Evolutionary conservation across 176 grass and related monocot species (phyloP), one percentile per base, ranked within the genome.

Genomic region (Leersia perrieri): DNA sequence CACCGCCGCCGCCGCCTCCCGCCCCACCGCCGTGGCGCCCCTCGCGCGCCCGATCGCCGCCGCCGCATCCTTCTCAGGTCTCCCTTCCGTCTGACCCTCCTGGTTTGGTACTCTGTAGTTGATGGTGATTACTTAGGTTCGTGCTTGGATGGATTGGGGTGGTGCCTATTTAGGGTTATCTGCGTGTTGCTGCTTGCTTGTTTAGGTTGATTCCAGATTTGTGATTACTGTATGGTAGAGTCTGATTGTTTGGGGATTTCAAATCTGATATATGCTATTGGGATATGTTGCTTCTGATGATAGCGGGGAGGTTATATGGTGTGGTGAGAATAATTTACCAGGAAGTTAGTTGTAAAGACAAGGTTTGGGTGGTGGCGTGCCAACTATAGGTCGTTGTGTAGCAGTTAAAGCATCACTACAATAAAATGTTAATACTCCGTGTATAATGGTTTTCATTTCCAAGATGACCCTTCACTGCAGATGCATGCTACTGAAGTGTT

Each of bases 11-110:
- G n/a, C 70, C 5, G 53, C 78, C 41, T 85, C 82, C 49, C 77
- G 69, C 2, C 60, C 82, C 65, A 4, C 65, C 22, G 28, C 63
- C 15, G 11, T 70, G 77, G 77, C 62, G 49, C 72, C 79, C 45
- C 83, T 85, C 57, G 47, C 75, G 64, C 90, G 72, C 34, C 55
- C 83, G 70, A 63, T 77, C 53, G 67, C 86, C 72, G 79, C 85
- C 51, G 2, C 53, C 47, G 49, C 49, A n/a, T n/a, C n/a, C 80
- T 47, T 86, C 47, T 70, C 87, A 67, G 84, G 80, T 92, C 45
- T 35, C 42, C 72, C 65, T 44, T 57, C 47, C 65, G 16, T 64
- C 79, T 26, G n/a, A 58, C 77, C 73, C 74, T n/a, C 6, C 67
- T 70, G 28, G 9, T 71, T 65, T 69, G 18, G 40, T n/a, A 16